Base-by-base conservation (phyloP, 1,284 basidiomycete species). In the Apiotrichum porosum region DNA sequence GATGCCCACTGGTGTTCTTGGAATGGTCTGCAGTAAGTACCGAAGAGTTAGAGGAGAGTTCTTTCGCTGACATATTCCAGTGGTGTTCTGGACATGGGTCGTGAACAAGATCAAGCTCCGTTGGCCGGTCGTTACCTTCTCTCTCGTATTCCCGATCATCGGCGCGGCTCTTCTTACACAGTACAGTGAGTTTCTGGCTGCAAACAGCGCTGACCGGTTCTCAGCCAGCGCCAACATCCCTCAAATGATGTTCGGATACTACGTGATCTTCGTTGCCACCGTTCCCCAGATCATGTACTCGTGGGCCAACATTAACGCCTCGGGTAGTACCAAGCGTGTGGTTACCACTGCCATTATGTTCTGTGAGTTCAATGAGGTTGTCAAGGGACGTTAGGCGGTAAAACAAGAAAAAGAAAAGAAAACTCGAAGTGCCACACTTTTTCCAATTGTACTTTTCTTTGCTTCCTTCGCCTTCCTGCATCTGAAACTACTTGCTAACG, bases 21-120 rank as follows among this genome's bases (percentile, higher is more conserved):
- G 78, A 58, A 74, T 81, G 37, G 57, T 76, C 49, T 35, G 74
- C 24, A 75, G n/a, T n/a, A n/a, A n/a, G n/a, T n/a, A n/a, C n/a
- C n/a, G n/a, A n/a, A n/a, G n/a, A n/a, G n/a, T n/a, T n/a, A n/a
- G n/a, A n/a, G n/a, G n/a, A n/a, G n/a, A n/a, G n/a, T 23, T 60
- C 62, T 23, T 61, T 49, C 45, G 68, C 69, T 14, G 68, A n/a
- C n/a, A n/a, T n/a, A n/a, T n/a, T n/a, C n/a, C n/a, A n/a, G n/a
- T 76, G 37, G 57, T 79, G n/a, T 38, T 65, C 32, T 59, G 71
- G 6, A 79, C 76, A 28, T 74, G 58, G 38, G 60, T 80, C 31
- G 76, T 77, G 17, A 78, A 75, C 54, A 71, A 70, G 48, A 72
- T 77, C 57, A 79, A 79, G 61, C 65, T 79, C 28, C 76, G 79